Conservation (phyloP, 140 eudicot genomes). For the Flaveria floridana region DNA sequence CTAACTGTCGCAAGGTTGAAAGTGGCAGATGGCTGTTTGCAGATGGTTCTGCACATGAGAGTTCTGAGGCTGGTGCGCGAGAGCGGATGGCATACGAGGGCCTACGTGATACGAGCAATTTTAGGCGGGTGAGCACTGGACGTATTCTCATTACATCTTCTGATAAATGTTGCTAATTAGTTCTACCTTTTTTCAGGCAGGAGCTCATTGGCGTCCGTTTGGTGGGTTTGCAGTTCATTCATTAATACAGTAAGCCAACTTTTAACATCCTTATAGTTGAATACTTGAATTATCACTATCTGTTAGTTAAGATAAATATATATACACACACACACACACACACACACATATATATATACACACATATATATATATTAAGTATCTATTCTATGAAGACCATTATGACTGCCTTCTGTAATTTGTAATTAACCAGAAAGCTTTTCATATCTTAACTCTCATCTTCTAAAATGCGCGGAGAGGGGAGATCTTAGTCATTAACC, state of each 20-base stretch:
- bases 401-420: background rate
- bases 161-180: constrained; percentile 25
- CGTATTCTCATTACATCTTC: constrained; percentile 8
- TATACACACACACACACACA: no score
- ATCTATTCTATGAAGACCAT: background rate
- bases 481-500: background rate
- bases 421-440: background rate
- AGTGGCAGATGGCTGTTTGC: constrained; percentile 68
- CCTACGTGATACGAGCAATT: constrained; percentile 52
- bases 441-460: background rate
- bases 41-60: constrained; percentile 49
- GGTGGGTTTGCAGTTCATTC: constrained; percentile 52
- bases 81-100: constrained; percentile 64
- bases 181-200: constrained; percentile 47
- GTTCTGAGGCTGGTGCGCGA: constrained; percentile 45
- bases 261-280: constrained; percentile 17
- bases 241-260: constrained; percentile 52
- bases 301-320: background rate
- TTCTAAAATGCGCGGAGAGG: background rate
- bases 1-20: constrained; percentile 65
- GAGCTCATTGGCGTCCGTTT: constrained; percentile 55
- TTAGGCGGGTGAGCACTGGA: constrained; percentile 46
- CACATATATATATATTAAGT: background rate
- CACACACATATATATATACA: no score
- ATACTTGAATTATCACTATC: constrained; percentile 15